Evolutionary conservation across 75 land plant species (phyloP).

Genomic region (Selaginella moellendorffii): DNA sequence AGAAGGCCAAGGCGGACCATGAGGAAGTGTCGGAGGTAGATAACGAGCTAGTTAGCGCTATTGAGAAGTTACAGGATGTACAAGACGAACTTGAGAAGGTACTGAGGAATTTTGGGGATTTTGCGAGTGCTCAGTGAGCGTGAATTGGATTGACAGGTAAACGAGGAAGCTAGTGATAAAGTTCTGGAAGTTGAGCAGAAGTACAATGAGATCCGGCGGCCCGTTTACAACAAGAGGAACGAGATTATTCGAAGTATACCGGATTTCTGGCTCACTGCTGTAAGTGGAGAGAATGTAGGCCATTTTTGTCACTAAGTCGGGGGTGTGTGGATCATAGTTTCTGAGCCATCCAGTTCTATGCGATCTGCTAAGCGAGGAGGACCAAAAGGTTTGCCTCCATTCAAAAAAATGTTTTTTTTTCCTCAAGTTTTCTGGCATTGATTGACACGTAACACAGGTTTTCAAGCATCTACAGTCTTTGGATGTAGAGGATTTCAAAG

Average conservation of each 20-base stretch:
- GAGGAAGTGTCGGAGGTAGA: conserved; percentile 35
- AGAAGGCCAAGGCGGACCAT: conserved; percentile 21
- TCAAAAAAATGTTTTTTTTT: too few relatives aligned
- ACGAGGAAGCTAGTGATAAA: conserved; percentile 91
- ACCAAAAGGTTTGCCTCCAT: conserved; percentile 66
- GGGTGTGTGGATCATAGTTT: conserved; percentile 51
- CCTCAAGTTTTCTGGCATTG: too few relatives aligned
- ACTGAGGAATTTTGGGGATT: too few relatives aligned
- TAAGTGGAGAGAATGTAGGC: conserved; percentile 15
- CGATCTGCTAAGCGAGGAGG: conserved; percentile 69
- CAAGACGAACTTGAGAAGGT: conserved; percentile 91
- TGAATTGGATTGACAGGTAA: conserved; percentile 32
- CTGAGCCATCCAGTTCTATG: conserved; percentile 77
- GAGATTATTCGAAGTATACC: conserved; percentile 73
- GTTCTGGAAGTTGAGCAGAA: conserved; percentile 85
- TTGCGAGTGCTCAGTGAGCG: too few relatives aligned
- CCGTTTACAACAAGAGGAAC: conserved; percentile 56
- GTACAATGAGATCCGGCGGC: conserved; percentile 78
- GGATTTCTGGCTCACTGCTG: conserved; percentile 92
- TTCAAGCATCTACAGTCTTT: conserved; percentile 66
- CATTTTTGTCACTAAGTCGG: neutral
- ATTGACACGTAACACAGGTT: too few relatives aligned
- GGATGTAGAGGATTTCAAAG: conserved; percentile 82
- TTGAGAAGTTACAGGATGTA: conserved; percentile 85
- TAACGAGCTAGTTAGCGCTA: conserved; percentile 46